Evolutionary conservation across 2,329 filamentous ascomycete genomes (phyloP).

Genomic region (Samsoniella hepiali): DNA sequence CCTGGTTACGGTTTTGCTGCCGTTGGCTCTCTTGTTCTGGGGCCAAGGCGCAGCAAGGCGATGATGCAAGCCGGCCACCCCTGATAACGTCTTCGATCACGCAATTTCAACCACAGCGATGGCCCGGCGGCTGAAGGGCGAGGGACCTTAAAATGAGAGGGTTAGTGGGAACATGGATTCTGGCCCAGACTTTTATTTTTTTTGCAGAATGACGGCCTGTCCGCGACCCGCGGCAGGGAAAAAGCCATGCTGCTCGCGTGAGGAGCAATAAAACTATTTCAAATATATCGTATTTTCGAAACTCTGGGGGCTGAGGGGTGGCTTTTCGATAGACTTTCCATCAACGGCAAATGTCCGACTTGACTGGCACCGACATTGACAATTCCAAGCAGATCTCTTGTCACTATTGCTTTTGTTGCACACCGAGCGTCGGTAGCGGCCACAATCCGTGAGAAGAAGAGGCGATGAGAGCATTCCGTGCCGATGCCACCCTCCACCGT

Average conservation of each 20-base stretch:
- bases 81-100: constrained; percentile 7
- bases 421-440: not conserved
- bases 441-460: not conserved
- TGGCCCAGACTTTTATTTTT: not conserved
- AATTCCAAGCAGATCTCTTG: too few relatives aligned
- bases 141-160: constrained; percentile 1
- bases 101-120: constrained; percentile 10
- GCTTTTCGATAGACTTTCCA: not conserved
- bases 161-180: not conserved
- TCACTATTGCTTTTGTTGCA: not conserved
- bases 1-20: too few relatives aligned
- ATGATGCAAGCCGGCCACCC: not conserved
- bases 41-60: not conserved
- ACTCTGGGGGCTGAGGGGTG: not conserved
- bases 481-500: not conserved
- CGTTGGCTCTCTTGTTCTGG: not conserved
- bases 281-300: not conserved
- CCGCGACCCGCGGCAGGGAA: not conserved
- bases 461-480: not conserved
- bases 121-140: not conserved
- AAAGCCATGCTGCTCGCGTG: not conserved
- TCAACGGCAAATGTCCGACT: not conserved
- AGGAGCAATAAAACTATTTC: not conserved
- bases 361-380: not conserved
- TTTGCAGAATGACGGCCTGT: not conserved